Conservation (phyloP, 2,329 filamentous ascomycete genomes). For the Ramichloridium luteum region DNA sequence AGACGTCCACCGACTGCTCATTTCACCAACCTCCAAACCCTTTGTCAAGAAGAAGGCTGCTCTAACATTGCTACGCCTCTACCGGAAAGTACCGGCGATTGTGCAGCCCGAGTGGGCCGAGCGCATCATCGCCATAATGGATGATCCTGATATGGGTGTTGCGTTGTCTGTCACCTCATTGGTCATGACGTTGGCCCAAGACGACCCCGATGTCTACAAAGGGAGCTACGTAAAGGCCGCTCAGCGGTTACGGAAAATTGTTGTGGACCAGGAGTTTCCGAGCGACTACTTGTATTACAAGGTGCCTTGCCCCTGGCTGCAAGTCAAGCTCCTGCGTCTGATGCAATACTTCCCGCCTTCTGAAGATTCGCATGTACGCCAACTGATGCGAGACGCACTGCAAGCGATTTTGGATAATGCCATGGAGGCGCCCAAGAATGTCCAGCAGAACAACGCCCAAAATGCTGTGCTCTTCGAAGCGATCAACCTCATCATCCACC, state of each 20-base stretch:
- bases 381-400: conserved; percentile 81
- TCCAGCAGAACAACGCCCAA: conserved; percentile 97
- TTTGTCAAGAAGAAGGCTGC: conserved; percentile 99
- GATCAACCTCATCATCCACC: conserved; percentile 94
- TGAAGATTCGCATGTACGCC: conserved; percentile 83
- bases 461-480: conserved; percentile 97
- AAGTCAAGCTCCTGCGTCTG: conserved; percentile 83
- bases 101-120: conserved; percentile 96
- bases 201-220: conserved; percentile 87
- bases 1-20: conserved; percentile 86
- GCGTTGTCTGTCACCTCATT: conserved; percentile 90
- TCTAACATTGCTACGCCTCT: conserved; percentile 79
- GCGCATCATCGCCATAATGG: conserved; percentile 97
- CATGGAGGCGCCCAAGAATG: conserved; percentile 91
- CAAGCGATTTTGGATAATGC: conserved; percentile 85
- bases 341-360: conserved; percentile 95
- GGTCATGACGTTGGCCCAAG: conserved; percentile 87
- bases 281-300: conserved; percentile 97
- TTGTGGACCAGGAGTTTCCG: conserved; percentile 80
- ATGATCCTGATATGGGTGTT: conserved; percentile 87
- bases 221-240: conserved; percentile 91
- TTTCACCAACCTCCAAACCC: conserved; percentile 86
- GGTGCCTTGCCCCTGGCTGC: conserved; percentile 97
- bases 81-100: conserved; percentile 87
- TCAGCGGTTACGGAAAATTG: conserved; percentile 72